Base-by-base conservation (phyloP, 2,329 filamentous ascomycete species). In the Stagonosporopsis chrysanthemi region DNA sequence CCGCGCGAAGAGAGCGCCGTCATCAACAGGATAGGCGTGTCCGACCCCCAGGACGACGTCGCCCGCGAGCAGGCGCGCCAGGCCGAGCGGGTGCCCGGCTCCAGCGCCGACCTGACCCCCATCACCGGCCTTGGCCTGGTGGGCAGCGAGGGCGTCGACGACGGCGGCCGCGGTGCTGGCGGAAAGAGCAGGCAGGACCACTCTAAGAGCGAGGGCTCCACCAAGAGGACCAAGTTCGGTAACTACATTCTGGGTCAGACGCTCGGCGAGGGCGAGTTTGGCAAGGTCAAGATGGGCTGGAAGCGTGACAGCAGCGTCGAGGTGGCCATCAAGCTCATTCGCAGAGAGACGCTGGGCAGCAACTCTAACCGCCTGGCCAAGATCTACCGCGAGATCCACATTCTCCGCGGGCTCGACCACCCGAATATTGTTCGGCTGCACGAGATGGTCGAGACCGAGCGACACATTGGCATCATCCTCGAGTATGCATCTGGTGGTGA, bases 251-350 rank as follows among this genome's bases (percentile, higher is more conserved):
- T 99, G 3, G 95, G 95, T 33, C 94, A 97, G 76, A 98, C 94
- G 2, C 89, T 99, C 46, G 95, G 95, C 46, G 95, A 99, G 80
- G 95, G 95, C 61, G 95, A 99, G 78, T 99, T 99, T 75, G 95
- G 95, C 64, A 99, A 99, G 76, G 95, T 99, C 69, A 98, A 97
- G 78, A 87, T 98, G 72, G 95, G 95, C 24, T 99, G 95, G 95
- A 98, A 97, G 78, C 90, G 92, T 75, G 93, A 96, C 77, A 93
- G 92, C 58, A 93, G 89, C 63, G 90, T 96, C 29, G 74, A 95
- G 84, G 95, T 99, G 67, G 95, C 95, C 61, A 97, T 99, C 82
- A 99, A 99, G 79, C 87, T 97, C 65, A 98, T 99, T 75, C 90
- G 95, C 70, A 88, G 94, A 67, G 95, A 99, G 73, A 91, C 86